These are phyloP conservation scores for Rubroboletus pulcherrimus DNA, from an alignment of 768 basidiomycete species.

Conservation along the genomic window DNA sequence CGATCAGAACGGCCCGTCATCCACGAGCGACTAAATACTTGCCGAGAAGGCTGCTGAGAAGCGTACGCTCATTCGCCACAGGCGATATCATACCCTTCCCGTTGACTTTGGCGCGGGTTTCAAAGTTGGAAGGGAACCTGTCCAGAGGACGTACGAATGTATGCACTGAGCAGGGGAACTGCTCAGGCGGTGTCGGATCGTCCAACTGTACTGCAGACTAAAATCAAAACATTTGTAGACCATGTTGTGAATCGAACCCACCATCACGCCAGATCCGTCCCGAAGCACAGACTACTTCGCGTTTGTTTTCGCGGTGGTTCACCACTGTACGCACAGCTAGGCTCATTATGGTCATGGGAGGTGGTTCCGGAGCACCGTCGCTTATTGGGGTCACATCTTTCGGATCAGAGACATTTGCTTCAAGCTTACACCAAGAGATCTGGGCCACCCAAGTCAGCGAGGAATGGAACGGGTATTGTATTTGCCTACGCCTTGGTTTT, in stretches of 20 bases:
- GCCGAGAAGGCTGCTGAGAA: constrained; percentile 82
- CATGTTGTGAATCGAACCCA: constrained; percentile 26
- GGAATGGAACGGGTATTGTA: neutral
- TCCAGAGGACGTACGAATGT: constrained; percentile 91
- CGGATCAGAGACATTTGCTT: constrained; percentile 77
- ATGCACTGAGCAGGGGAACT: constrained; percentile 75
- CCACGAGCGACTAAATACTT: constrained; percentile 15
- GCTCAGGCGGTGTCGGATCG: constrained; percentile 86
- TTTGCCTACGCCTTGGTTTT: constrained; percentile 69
- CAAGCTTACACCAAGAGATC: constrained; percentile 97
- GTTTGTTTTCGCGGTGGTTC: constrained; percentile 89
- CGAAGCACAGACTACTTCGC: constrained; percentile 87
- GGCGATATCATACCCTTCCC: constrained; percentile 68
- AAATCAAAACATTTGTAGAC: neutral
- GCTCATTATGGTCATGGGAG: constrained; percentile 89
- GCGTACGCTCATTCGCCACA: constrained; percentile 76
- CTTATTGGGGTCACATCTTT: constrained; percentile 84
- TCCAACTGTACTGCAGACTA: constrained; percentile 70
- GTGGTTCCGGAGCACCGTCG: constrained; percentile 72
- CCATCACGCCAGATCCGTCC: constrained; percentile 79
- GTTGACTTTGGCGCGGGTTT: constrained; percentile 58
- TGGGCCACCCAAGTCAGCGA: constrained; percentile 28
- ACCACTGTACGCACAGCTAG: constrained; percentile 85
- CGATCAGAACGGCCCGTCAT: neutral
- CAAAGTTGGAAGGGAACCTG: constrained; percentile 82